A percentile compares a stretch with the other conserved stretches of the same genome.
Conservation (phyloP, 2,329 filamentous ascomycete species). For the Ascochyta fabae region DNA sequence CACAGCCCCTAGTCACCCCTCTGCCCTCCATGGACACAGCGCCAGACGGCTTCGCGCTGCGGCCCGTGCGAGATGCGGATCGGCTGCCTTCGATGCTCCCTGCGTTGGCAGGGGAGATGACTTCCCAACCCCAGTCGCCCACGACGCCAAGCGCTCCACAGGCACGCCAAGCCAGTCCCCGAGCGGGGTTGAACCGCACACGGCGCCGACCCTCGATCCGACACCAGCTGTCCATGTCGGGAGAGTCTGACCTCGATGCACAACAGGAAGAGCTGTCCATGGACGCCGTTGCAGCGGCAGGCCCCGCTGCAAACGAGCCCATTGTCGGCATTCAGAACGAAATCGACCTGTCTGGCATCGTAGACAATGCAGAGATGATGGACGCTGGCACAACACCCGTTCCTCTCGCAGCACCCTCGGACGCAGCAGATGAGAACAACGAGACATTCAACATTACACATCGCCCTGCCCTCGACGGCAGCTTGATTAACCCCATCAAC, state of each 20-base stretch:
- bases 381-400: conserved; percentile 73
- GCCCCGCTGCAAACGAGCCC: conserved; percentile 71
- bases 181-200: conserved; percentile 57
- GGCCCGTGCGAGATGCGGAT: conserved; percentile 84
- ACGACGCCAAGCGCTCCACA: conserved; percentile 52
- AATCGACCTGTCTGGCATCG: conserved; percentile 87
- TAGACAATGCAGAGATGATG: conserved; percentile 80
- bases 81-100: conserved; percentile 84
- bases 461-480: conserved; percentile 81
- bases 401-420: conserved; percentile 78
- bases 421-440: conserved; percentile 73
- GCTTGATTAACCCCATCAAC: conserved; percentile 74
- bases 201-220: conserved; percentile 83
- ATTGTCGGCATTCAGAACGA: conserved; percentile 80
- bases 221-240: conserved; percentile 86
- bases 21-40: conserved; percentile 69
- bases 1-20: conserved; percentile 72
- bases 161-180: conserved; percentile 46
- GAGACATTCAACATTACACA: conserved; percentile 96
- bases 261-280: conserved; percentile 82
- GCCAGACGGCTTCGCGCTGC: conserved; percentile 73
- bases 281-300: conserved; percentile 77
- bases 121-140: conserved; percentile 82
- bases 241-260: conserved; percentile 79
- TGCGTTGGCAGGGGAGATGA: conserved; percentile 69